A percentile compares a stretch with the other conserved stretches of the same genome.
These are phyloP conservation scores for Betula pendula DNA, from an alignment of 306 rosid species.

Conservation along the genomic window DNA sequence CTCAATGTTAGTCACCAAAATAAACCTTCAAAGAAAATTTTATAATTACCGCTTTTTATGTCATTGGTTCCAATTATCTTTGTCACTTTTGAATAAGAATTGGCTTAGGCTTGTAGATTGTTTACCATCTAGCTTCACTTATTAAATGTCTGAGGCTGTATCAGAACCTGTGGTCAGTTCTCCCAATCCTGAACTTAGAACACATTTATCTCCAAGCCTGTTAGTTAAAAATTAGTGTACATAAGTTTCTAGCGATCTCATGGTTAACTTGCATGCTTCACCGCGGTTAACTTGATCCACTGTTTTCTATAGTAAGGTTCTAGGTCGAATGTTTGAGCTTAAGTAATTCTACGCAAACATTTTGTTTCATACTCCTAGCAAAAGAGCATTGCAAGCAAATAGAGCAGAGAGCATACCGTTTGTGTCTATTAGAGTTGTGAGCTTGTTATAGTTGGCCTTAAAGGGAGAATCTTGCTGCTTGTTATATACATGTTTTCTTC, in stretches of 20 bases:
- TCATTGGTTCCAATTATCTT: not conserved
- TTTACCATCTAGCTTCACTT: not conserved
- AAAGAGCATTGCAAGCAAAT: not conserved
- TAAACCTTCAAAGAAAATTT: not conserved
- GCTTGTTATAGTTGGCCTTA: too few species aligned
- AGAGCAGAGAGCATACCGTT: too few species aligned
- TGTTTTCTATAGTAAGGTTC: not conserved
- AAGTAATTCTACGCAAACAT: not conserved
- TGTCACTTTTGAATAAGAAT: not conserved
- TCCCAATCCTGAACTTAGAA: not conserved
- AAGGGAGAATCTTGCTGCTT: too few species aligned
- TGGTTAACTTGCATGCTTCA: not conserved
- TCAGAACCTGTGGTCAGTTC: not conserved
- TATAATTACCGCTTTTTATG: not conserved
- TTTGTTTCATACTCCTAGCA: not conserved
- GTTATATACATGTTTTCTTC: too few species aligned
- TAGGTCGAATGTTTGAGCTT: not conserved
- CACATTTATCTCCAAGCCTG: not conserved
- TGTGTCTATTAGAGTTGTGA: too few species aligned
- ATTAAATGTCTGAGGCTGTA: not conserved
- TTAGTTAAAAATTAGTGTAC: not conserved
- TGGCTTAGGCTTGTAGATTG: not conserved
- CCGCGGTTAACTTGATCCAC: not conserved
- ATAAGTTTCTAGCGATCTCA: not conserved
- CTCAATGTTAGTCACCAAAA: not conserved